Conservation (phyloP, 441 rosid species). For the Corymbia calophylla region DNA sequence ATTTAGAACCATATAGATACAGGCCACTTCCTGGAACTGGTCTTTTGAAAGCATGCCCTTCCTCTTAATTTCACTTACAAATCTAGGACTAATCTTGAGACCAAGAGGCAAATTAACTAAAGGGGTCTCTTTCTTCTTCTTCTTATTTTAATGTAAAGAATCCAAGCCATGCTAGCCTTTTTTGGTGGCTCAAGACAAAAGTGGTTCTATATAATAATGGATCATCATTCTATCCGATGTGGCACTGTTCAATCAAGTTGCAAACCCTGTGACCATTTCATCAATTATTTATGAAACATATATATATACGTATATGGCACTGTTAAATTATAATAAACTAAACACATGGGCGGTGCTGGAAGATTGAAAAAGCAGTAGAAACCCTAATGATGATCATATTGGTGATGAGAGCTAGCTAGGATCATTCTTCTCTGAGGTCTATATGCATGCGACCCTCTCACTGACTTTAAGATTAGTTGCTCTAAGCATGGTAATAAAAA, state of each 20-base stretch:
- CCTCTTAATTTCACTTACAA: neutral
- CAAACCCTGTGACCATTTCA: neutral
- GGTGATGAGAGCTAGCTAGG: neutral
- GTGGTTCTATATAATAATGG: neutral
- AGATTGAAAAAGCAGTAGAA: neutral
- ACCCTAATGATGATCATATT: neutral
- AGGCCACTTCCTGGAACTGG: neutral
- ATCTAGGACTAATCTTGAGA: neutral
- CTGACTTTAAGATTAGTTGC: neutral
- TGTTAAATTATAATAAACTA: neutral
- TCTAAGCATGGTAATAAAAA: neutral
- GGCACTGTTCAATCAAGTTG: neutral
- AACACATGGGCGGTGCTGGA: neutral
- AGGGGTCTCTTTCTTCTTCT: neutral
- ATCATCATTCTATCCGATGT: neutral
- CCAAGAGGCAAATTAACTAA: neutral
- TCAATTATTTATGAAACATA: neutral
- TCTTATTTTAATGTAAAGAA: neutral
- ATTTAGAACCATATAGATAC: neutral
- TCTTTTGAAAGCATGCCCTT: neutral
- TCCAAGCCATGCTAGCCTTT: neutral
- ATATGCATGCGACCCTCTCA: neutral
- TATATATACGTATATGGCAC: neutral
- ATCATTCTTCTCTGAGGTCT: neutral
- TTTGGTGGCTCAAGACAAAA: slow-evolving; percentile 27